phyloP scores from a whole-genome alignment of 1,284 basidiomycete species.

The Athelia psychrophila region DNA sequence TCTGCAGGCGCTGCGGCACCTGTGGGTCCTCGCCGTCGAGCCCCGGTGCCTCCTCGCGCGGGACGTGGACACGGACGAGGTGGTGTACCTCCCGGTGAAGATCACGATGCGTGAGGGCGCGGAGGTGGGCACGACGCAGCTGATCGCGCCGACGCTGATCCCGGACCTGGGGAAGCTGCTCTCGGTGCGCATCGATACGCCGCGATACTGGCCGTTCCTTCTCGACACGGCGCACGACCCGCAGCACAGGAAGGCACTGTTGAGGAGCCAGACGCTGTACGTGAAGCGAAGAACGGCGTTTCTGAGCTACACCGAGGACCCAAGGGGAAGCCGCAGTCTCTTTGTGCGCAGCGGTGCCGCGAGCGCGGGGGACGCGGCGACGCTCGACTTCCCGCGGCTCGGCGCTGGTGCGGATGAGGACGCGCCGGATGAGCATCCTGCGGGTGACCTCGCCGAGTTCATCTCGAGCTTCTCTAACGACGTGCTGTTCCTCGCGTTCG shows the following conservation, averaged over 20 bases:
- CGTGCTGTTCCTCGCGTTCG: slow-evolving; percentile 70
- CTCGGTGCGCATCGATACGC: slow-evolving; percentile 85
- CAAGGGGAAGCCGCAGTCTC: slow-evolving; percentile 87
- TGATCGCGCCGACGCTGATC: slow-evolving; percentile 90
- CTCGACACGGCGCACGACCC: slow-evolving; percentile 71
- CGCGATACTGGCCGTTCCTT: slow-evolving; percentile 91
- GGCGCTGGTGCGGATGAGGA: slow-evolving; percentile 33
- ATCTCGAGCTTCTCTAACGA: slow-evolving; percentile 84
- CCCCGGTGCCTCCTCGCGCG: slow-evolving; percentile 89
- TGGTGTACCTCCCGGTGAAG: slow-evolving; percentile 90
- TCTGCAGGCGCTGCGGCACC: slow-evolving; percentile 89
- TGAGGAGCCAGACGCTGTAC: slow-evolving; percentile 79
- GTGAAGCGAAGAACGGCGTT: slow-evolving; percentile 94
- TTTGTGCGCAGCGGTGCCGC: slow-evolving; percentile 73
- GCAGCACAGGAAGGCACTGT: slow-evolving; percentile 66
- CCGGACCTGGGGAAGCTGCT: slow-evolving; percentile 81
- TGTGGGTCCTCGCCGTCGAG: slow-evolving; percentile 96
- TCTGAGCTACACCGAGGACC: slow-evolving; percentile 90
- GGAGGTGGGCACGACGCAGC: slow-evolving; percentile 59
- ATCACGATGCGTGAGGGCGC: slow-evolving; percentile 70
- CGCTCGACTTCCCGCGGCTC: slow-evolving; percentile 78
- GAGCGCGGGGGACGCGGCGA: slow-evolving; percentile 72
- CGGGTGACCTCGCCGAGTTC: slow-evolving; percentile 76
- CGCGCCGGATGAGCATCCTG: slow-evolving; percentile 56
- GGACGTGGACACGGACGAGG: slow-evolving; percentile 87